Evolutionary conservation across 768 basidiomycete genomes (phyloP).

Genomic region (Lyophyllum semitale): DNA sequence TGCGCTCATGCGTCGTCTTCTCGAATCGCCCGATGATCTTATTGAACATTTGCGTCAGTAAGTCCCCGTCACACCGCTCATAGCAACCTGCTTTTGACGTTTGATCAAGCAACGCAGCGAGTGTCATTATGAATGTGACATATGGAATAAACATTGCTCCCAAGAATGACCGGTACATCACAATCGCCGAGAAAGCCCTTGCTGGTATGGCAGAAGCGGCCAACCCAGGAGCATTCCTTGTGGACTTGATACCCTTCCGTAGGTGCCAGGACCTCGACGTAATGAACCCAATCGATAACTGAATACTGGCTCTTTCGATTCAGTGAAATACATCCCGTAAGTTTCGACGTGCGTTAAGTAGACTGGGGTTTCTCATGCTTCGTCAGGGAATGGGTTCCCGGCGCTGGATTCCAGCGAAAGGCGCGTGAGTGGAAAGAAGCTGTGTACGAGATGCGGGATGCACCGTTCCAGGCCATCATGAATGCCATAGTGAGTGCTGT

Average conservation of each 20-base stretch:
- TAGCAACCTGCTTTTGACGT: neutral
- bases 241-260: conserved; percentile 48
- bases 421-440: conserved; percentile 51
- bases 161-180: conserved; percentile 47
- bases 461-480: conserved; percentile 38
- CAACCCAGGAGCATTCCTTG: conserved; percentile 54
- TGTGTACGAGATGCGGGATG: conserved; percentile 50
- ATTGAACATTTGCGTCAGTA: conserved; percentile 53
- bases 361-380: neutral
- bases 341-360: conserved; percentile 7
- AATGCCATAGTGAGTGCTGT: conserved; percentile 35
- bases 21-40: conserved; percentile 43
- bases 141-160: conserved; percentile 51
- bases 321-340: conserved; percentile 53
- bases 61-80: conserved; percentile 13
- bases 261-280: conserved; percentile 5
- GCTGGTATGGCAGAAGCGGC: conserved; percentile 52
- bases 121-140: conserved; percentile 53
- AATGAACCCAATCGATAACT: neutral
- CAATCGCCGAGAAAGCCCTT: conserved; percentile 52
- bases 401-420: conserved; percentile 50
- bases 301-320: neutral
- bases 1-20: conserved; percentile 43
- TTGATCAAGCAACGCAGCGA: conserved; percentile 44
- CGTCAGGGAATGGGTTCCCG: conserved; percentile 49